phyloP scores from a whole-genome alignment of 1,284 basidiomycete genomes.

The Apiotrichum mycotoxinovorans region DNA sequence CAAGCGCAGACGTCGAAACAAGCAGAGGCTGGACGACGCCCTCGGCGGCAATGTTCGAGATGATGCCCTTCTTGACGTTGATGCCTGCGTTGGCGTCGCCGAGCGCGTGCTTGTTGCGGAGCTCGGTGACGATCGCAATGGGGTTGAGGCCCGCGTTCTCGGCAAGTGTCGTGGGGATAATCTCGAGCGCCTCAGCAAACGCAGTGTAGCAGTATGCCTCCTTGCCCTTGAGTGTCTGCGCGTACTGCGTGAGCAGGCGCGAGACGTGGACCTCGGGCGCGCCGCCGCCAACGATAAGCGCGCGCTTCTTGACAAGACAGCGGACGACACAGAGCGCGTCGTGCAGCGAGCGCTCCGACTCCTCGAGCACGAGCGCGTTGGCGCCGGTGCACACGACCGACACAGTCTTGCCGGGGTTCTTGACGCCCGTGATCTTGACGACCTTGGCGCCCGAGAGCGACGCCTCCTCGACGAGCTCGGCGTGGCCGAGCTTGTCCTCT shows the following conservation, averaged over 20 bases:
- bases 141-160: constrained; percentile 99
- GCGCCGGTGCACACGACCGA: constrained; percentile 92
- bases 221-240: constrained; percentile 94
- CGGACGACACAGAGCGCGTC: constrained; percentile 97
- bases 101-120: constrained; percentile 92
- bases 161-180: constrained; percentile 95
- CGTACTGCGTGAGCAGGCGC: constrained; percentile 83
- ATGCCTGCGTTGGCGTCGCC: constrained; percentile 96
- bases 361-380: constrained; percentile 92
- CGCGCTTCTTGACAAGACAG: constrained; percentile 96
- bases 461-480: constrained; percentile 91
- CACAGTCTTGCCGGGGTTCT: constrained; percentile 91
- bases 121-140: constrained; percentile 95
- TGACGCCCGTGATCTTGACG: constrained; percentile 91
- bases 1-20: constrained; percentile 92
- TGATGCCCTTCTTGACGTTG: constrained; percentile 94
- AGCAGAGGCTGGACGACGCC: constrained; percentile 95
- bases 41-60: constrained; percentile 95
- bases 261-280: constrained; percentile 98
- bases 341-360: constrained; percentile 94
- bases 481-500: constrained; percentile 97
- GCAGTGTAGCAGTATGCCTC: constrained; percentile 99
- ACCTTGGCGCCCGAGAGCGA: constrained; percentile 83
- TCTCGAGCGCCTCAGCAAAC: constrained; percentile 94
- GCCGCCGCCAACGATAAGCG: constrained; percentile 93